Percentiles rank a stretch among this genome's conserved stretches.
phyloP scores from a whole-genome alignment of 345 rosid genomes.

The Citrus hindsii region DNA sequence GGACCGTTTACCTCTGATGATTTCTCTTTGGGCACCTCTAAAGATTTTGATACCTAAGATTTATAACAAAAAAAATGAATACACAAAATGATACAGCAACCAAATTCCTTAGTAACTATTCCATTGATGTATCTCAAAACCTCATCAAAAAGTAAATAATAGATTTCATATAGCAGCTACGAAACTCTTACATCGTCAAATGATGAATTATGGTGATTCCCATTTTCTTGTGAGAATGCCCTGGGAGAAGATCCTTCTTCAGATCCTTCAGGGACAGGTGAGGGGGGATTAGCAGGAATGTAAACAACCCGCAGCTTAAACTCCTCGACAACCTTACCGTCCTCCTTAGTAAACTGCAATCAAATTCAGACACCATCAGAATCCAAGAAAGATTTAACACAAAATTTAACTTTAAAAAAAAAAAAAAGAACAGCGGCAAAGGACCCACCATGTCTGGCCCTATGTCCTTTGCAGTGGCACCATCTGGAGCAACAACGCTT shows the following conservation, averaged over 20 bases:
- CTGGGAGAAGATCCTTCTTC: constrained; percentile 84
- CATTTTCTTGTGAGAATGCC: constrained; percentile 49
- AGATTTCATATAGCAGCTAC: not conserved
- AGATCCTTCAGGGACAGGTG: constrained; percentile 87
- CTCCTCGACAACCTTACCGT: constrained; percentile 58
- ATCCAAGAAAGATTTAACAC: not conserved
- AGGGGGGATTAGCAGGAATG: constrained; percentile 82
- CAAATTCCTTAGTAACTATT: not conserved
- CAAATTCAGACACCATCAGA: not conserved
- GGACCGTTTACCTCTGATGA: constrained; percentile 50
- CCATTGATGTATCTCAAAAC: not conserved
- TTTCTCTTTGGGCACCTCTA: constrained; percentile 51
- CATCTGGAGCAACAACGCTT: constrained; percentile 59
- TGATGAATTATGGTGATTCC: constrained; percentile 31
- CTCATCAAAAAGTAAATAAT: not conserved
- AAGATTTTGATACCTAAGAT: constrained; percentile 55
- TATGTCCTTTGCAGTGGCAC: constrained; percentile 53
- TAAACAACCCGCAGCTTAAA: constrained; percentile 72
- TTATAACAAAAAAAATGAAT: not conserved
- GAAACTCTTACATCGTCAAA: constrained; percentile 47
- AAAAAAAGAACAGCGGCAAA: not conserved
- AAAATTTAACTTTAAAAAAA: not conserved
- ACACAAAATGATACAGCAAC: not conserved
- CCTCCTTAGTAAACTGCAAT: constrained; percentile 68
- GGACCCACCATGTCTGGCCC: constrained; percentile 57